Evolutionary conservation across 805 yeast species (phyloP), one percentile per base, ranked within the genome.

Genomic region (Cyberlindnera suaveolens): DNA sequence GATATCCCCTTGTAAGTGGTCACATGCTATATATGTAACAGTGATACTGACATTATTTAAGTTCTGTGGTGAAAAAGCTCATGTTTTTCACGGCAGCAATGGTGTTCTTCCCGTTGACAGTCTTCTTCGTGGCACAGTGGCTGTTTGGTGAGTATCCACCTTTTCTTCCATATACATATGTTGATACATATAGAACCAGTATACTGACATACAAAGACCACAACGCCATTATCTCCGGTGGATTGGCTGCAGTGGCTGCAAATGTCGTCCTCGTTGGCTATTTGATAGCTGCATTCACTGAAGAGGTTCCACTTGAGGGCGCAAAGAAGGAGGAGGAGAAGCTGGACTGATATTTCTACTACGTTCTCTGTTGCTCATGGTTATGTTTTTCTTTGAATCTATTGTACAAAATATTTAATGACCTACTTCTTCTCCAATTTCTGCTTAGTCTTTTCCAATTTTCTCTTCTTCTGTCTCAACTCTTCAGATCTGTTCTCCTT

Each of bases 231-330:
- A 65, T 82, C 11, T 80, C 87, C 40, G 95, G 95, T 34, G 93
- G 93, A 3, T 57, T 80, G n/a, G 87, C 90, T 31, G 93, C 93
- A 3, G 68, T 77, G 15, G 76, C 77, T 44, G 93, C 93, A 23
- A 85, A 85, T 56, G 64, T 80, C 6, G 93, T 85, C 17, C 66
- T 85, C 50, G 75, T 85, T 41, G 85, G 84, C 1, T 85, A 82
- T 56, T 78, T 85, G 30, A 69, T 82, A 15, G 84, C 75, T 46
- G 93, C 95, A 1, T 85, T 85, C 63, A 73, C 72, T 18, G 95
- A 85, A 58, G 83, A 82, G 40, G 61, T 61, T 35, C 57, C 56
- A 13, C 51, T 60, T 6, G 65, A 57, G 14, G 58, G 53, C 18
- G 46, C 52, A 6, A 65, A 64, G 40, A 66, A 73, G 47, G 68